A percentile compares a stretch with the other conserved stretches of the same genome.
Conservation (phyloP, 306 rosid genomes). For the Styphnolobium japonicum region DNA sequence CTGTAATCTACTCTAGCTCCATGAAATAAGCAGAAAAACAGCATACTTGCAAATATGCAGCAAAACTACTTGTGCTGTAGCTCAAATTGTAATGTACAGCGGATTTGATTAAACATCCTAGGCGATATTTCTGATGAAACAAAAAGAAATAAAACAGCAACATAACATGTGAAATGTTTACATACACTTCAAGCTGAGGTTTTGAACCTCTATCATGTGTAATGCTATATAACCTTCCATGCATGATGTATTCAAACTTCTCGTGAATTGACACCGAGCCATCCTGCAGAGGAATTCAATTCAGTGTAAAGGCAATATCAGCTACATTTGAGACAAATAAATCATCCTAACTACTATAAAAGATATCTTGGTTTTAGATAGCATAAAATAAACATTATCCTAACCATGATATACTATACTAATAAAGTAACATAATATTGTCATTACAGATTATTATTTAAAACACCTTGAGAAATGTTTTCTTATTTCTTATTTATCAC, state of each 20-base stretch:
- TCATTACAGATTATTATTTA: neutral
- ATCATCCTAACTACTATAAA: neutral
- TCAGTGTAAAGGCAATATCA: neutral
- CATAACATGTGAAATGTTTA: neutral
- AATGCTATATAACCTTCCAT: constrained; percentile 56
- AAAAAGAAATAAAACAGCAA: neutral
- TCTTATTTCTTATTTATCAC: neutral
- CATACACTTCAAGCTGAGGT: constrained; percentile 48
- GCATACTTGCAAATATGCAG: neutral
- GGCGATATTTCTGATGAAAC: neutral
- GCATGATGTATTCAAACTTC: constrained; percentile 75
- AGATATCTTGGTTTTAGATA: neutral
- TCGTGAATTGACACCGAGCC: constrained; percentile 59
- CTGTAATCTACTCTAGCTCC: neutral
- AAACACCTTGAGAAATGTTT: neutral
- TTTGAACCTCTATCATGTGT: constrained; percentile 40
- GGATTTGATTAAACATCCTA: neutral
- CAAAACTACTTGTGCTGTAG: neutral
- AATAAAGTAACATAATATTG: neutral
- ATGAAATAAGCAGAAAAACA: neutral
- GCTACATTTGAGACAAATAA: neutral
- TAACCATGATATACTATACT: neutral
- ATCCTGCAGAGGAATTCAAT: constrained; percentile 34
- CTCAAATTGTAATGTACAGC: neutral
- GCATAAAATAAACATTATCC: neutral